Conservation (phyloP, 1,284 basidiomycete species). For the Xerocomus tenax region DNA sequence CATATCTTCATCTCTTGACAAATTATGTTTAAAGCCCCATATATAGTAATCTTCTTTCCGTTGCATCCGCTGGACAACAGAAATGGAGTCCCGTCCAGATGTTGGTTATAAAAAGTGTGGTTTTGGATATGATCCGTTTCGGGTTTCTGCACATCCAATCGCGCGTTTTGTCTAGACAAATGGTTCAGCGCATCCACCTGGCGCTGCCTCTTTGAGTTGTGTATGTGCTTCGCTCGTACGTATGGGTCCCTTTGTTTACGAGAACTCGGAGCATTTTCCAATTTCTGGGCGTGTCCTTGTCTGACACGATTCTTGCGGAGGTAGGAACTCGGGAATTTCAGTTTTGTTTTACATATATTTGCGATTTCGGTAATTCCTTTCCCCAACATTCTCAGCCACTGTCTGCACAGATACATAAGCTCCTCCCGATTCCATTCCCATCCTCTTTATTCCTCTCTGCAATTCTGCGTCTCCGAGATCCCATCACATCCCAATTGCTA, state of each 20-base stretch:
- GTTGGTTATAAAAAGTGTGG: background rate
- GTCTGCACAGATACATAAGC: constrained; percentile 24
- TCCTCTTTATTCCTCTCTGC: background rate
- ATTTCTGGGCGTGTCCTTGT: background rate
- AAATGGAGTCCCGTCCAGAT: background rate
- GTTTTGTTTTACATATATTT: background rate
- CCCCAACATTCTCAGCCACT: constrained; percentile 24
- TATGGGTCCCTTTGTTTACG: constrained; percentile 11
- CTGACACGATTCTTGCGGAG: constrained; percentile 1
- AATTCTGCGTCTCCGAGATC: background rate
- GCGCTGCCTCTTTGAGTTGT: background rate
- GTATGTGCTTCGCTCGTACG: constrained; percentile 5
- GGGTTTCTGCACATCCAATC: background rate
- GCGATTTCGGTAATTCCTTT: constrained; percentile 7
- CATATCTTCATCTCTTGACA: background rate
- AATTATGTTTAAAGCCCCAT: background rate
- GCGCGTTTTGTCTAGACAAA: background rate
- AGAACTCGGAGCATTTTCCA: constrained; percentile 7
- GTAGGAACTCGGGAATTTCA: constrained; percentile 1
- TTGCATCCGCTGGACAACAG: background rate
- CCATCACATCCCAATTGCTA: constrained; percentile 1
- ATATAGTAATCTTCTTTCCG: background rate
- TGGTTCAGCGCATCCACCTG: background rate
- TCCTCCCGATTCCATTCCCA: background rate
- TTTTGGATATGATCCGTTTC: background rate